phyloP scores from a whole-genome alignment of 805 yeast species.

The Myxozyma geophila region DNA sequence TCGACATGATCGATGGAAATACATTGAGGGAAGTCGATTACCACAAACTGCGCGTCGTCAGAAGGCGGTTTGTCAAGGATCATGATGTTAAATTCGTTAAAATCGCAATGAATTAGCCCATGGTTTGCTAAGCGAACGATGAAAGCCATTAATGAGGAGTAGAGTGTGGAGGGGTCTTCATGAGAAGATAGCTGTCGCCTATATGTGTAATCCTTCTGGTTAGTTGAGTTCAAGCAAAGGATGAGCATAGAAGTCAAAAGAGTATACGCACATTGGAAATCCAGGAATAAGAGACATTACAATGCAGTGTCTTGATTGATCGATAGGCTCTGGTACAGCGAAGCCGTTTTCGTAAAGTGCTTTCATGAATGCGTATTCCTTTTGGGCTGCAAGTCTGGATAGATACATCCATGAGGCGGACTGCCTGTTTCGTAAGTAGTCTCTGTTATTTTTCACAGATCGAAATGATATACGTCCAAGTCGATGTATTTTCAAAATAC shows the following conservation, averaged over 20 bases:
- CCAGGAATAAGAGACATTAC: constrained; percentile 79
- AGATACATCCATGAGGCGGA: constrained; percentile 92
- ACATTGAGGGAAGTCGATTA: constrained; percentile 98
- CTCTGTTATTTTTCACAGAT: constrained; percentile 91
- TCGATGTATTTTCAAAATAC: constrained; percentile 87
- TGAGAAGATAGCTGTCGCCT: constrained; percentile 69
- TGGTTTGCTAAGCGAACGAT: constrained; percentile 80
- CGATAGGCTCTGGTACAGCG: constrained; percentile 85
- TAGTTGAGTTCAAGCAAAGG: not conserved
- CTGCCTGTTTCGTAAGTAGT: constrained; percentile 72
- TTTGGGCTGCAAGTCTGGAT: constrained; percentile 86
- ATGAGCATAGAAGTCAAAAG: not conserved
- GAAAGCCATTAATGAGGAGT: constrained; percentile 84
- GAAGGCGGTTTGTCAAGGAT: constrained; percentile 58
- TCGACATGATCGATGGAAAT: constrained; percentile 89
- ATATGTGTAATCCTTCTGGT: not conserved
- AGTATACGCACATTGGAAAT: constrained; percentile 25
- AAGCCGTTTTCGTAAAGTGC: constrained; percentile 76
- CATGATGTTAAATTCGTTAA: constrained; percentile 94
- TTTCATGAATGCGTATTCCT: constrained; percentile 87
- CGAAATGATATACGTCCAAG: constrained; percentile 92
- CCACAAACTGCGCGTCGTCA: constrained; percentile 72
- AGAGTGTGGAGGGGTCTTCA: constrained; percentile 68
- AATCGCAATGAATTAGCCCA: constrained; percentile 97
- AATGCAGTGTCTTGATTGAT: constrained; percentile 87